Evolutionary conservation across 2,329 filamentous ascomycete species (phyloP), one percentile per base, ranked within the genome.

Genomic region (Passalora sequoiae): DNA sequence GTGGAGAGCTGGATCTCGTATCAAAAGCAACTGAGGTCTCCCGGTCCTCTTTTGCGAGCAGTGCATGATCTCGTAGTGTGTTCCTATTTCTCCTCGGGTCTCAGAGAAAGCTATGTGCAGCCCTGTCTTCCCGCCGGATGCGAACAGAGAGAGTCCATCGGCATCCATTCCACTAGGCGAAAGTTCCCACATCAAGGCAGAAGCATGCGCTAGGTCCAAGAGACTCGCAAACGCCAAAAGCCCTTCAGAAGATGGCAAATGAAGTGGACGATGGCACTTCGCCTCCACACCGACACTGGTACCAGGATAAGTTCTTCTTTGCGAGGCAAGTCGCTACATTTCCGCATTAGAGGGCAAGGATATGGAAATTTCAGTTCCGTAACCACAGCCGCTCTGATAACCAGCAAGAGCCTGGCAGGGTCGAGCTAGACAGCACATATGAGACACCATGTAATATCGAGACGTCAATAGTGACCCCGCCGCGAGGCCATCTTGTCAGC

Each of bases 151-250:
- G 6, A 54, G 40, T 58, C 57, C 43, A 51, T 52, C 20, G 55
- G 58, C 28, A 51, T 60, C n/a, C 53, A 57, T 8, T 50, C 53
- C 13, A 60, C 56, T 8, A 36, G 24, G 38, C 13, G 25, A 13
- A 60, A 58, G 58, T 50, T 52, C 1, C 45, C 35, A 4, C 59
- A 58, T 19, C 45, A 48, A 10, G 22, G n/a, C n/a, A n/a, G n/a
- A n/a, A n/a, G n/a, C n/a, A n/a, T n/a, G n/a, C n/a, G n/a, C n/a
- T 53, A 6, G 58, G 57, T 7, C 55, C 51, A 16, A 58, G 55
- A 17, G 58, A 61, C 4, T 44, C 54, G 9, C 58, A 62, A 39
- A 57, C 59, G 9, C 59, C 61, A 33, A 59, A 54, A 9, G 49
- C 40, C 3, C 31, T 60, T 29, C 53, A 54, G 24, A 53, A 56